Evolutionary conservation across 176 grass and related monocot genomes (phyloP).

Genomic region (Raddia distichophylla): DNA sequence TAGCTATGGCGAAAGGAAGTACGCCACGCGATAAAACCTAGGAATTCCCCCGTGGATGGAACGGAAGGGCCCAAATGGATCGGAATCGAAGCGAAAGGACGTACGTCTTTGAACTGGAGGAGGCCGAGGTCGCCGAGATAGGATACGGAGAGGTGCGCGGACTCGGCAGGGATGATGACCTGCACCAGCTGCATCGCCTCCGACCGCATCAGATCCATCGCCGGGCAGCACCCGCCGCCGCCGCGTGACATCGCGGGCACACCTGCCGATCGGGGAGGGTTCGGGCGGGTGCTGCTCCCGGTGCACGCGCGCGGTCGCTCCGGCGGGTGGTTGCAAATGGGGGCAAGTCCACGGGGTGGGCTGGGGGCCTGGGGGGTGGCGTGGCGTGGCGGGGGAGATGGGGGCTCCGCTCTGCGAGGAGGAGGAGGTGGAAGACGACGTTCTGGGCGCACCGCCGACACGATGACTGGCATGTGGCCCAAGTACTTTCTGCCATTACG

Average conservation of each 20-base stretch:
- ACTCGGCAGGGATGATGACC: constrained; percentile 91
- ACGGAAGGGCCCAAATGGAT: not conserved
- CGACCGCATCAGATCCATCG: constrained; percentile 98
- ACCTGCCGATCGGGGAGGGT: not conserved
- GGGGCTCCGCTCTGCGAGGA: not conserved
- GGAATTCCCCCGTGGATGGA: constrained; percentile 4
- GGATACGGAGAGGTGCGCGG: constrained; percentile 70
- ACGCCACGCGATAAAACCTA: not conserved
- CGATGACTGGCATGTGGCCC: not conserved
- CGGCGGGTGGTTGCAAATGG: too few relatives aligned
- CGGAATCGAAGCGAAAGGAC: not conserved
- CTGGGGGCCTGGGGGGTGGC: not conserved
- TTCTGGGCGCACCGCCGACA: not conserved
- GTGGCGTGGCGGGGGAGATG: not conserved
- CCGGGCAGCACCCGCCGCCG: constrained; percentile 66
- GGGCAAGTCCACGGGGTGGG: too few relatives aligned
- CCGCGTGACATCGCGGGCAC: constrained; percentile 27
- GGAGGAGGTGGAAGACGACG: not conserved
- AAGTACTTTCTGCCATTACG: not conserved
- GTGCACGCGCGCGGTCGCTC: not conserved
- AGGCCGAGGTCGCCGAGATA: constrained; percentile 94
- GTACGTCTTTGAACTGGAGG: constrained; percentile 97
- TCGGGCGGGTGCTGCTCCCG: not conserved
- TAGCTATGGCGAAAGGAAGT: not conserved
- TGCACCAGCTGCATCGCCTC: constrained; percentile 98